Evolutionary conservation across 2,329 filamentous ascomycete species (phyloP), one percentile per base, ranked within the genome.

Genomic region (Diaporthe helianthi): DNA sequence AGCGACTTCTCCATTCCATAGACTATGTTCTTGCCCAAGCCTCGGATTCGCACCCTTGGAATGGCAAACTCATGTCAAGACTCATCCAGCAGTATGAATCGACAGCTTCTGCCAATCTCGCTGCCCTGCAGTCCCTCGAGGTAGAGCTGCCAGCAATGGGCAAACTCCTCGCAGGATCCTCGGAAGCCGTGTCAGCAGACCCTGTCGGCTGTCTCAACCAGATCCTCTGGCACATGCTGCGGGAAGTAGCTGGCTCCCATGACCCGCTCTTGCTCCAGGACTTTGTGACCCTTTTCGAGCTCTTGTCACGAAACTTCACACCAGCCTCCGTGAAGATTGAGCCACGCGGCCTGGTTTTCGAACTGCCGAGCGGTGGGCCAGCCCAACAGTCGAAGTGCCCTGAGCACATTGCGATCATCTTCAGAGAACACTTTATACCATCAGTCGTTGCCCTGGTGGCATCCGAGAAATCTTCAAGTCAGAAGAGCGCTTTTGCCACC

Each of bases 71-170:
- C 22, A 84, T 86, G 8, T 74, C 82, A 26, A 84, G 84, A 0
- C 75, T 93, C 4, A 80, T 92, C 73, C 80, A 82, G 17, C 89
- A 85, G 73, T 78, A 91, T 55, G 81, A 85, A 63, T 79, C 78
- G 1, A 77, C 89, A 22, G 79, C 80, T 15, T 80, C 84, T 29
- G 87, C 90, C 0, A 86, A 82, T 54, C 80, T 93, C 47, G 84
- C 84, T 54, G 87, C 89, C 51, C 80, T 93, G 58, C 83, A 86
- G 53, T 82, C 91, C 22, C 81, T 93, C 0, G 89, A 92, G 77
- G 81, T 83, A 1, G 91, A 93, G 75, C 79, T 92, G 61, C 88
- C 89, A 10, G 81, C 86, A 3, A 80, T 92, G 70, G 87, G 87
- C 12, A 83, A 83, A 53, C 84, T 88, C 68, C 74, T 92, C 31